Conservation (phyloP, 352 stramenopile genomes). For the Phytophthora crassamura region DNA sequence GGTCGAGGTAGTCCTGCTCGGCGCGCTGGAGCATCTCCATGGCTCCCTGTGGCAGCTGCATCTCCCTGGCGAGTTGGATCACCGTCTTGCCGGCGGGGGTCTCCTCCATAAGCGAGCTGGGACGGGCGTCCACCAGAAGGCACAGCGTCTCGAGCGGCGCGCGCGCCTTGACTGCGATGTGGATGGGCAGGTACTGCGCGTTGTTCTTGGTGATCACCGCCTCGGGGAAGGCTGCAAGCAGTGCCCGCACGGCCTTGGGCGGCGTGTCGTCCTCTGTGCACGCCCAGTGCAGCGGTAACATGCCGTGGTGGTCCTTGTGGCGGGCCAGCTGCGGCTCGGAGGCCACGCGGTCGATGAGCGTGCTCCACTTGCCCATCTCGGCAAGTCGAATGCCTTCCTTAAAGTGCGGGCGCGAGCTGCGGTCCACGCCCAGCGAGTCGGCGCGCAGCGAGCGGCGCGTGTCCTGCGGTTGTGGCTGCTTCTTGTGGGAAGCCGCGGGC, state of each 20-base stretch:
- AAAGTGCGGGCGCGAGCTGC: constrained; percentile 63
- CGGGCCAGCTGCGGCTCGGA: constrained; percentile 71
- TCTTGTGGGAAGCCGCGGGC: constrained; percentile 1
- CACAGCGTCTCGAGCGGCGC: constrained; percentile 57
- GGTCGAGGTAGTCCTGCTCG: constrained; percentile 74
- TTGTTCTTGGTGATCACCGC: constrained; percentile 84
- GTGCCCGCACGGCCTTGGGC: constrained; percentile 56
- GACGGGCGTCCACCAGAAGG: constrained; percentile 67
- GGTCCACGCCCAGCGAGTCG: constrained; percentile 42
- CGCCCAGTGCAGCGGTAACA: constrained; percentile 86
- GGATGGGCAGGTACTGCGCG: constrained; percentile 82
- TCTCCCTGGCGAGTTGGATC: constrained; percentile 68
- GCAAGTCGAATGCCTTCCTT: constrained; percentile 84
- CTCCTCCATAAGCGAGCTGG: constrained; percentile 74
- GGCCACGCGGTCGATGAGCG: constrained; percentile 63
- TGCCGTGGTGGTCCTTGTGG: constrained; percentile 86
- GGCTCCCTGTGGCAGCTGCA: constrained; percentile 46
- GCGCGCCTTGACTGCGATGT: constrained; percentile 79
- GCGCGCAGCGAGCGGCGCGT: constrained; percentile 23
- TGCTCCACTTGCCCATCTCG: constrained; percentile 82
- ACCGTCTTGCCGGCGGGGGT: constrained; percentile 78
- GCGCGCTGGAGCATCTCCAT: constrained; percentile 75
- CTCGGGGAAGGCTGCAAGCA: constrained; percentile 79
- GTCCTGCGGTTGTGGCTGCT: constrained; percentile 18
- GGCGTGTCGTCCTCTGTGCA: constrained; percentile 85